Evolutionary conservation across 2,329 filamentous ascomycete species (phyloP), one percentile per base, ranked within the genome.

Genomic region (Ceratocystis destructans): DNA sequence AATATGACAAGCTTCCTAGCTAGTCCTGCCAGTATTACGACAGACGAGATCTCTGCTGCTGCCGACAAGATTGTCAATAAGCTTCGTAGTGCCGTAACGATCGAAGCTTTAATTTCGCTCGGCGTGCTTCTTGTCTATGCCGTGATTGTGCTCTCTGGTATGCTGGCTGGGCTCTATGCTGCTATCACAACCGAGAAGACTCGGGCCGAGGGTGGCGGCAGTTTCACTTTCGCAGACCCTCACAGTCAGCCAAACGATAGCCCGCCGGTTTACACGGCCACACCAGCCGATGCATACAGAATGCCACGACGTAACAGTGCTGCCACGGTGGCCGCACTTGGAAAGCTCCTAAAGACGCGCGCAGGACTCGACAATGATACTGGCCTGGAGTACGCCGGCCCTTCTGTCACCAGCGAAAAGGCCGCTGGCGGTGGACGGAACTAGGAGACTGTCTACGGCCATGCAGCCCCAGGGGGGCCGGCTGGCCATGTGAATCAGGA

Each of bases 41-140:
- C 85, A 48, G 89, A 96, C 76, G 88, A 92, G 72, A 88, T 97
- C 71, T 89, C 87, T 17, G 85, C 82, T 68, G 89, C 90, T 25
- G 83, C 97, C 53, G 74, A 82, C 67, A 82, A 85, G 69, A 87
- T 96, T 67, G 83, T 86, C 33, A 76, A 81, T 68, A 84, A 84
- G 73, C 79, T 97, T 25, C 78, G 83, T 71, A 81, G 82, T 66
- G 84, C 80, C 69, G 85, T 99, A 69, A 79, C 84, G 62, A 84
- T 85, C 68, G 90, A 96, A 75, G 86, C 88, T 1, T 82, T 96
- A 69, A 91, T 97, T 70, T 89, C 92, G 1, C 80, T 82, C 0
- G 83, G 81, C 63, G 77, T 99, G 3, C 76, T 96, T 12, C 77
- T 89, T 2, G 76, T 96, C 33, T 99, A 91, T 80, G 72, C 95